Percentiles rank a stretch among this genome's conserved stretches.
These are phyloP conservation scores for Podospora pseudopauciseta DNA, from an alignment of 495 filamentous ascomycete genomes.

Conservation along the genomic window DNA sequence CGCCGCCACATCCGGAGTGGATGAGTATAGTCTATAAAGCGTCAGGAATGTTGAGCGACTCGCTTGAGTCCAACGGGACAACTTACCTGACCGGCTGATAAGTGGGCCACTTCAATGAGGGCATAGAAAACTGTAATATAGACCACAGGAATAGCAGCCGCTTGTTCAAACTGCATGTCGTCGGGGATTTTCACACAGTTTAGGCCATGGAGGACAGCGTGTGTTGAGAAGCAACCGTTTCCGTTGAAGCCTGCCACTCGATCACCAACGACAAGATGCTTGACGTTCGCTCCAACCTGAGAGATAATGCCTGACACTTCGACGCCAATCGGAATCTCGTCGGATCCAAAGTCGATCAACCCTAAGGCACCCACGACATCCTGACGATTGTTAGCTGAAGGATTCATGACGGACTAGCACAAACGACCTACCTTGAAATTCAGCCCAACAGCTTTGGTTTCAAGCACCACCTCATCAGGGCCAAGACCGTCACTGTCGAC, in stretches of 20 bases:
- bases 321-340: neutral
- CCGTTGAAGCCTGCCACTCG: neutral
- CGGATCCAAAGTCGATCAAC: neutral
- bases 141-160: conserved; percentile 30
- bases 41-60: too few relatives aligned
- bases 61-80: neutral
- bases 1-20: conserved; percentile 52
- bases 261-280: neutral
- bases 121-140: conserved; percentile 39
- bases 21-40: conserved; percentile 45
- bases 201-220: neutral
- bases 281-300: conserved; percentile 36
- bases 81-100: conserved; percentile 41
- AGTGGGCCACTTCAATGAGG: conserved; percentile 32
- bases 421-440: neutral
- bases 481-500: neutral
- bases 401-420: neutral
- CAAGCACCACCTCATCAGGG: neutral
- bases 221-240: neutral
- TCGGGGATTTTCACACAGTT: conserved; percentile 12
- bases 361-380: neutral
- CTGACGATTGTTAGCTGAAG: too few relatives aligned
- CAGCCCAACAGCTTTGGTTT: neutral
- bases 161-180: conserved; percentile 31
- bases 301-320: conserved; percentile 40